Evolutionary conservation across 371 early-diverging fungal genomes (phyloP).

Genomic region (Phascolomyces articulosus): DNA sequence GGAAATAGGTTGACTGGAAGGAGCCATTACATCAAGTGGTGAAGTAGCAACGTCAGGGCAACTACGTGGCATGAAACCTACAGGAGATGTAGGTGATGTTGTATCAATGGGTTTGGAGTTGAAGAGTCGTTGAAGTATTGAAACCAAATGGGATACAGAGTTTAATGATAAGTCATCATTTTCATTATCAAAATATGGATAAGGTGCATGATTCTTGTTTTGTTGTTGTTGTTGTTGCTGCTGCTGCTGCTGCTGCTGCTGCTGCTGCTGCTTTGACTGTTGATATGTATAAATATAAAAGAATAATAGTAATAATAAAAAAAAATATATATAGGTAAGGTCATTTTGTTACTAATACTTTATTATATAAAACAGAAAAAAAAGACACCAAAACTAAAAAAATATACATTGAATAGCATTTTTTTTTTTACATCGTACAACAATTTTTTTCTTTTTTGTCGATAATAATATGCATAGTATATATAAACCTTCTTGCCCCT

Average conservation of each 20-base stretch:
- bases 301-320: too few relatives aligned
- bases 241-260: neutral
- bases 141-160: neutral
- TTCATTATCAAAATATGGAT: conserved; percentile 15
- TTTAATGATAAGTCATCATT: neutral
- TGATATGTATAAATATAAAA: neutral
- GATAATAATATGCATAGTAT: too few relatives aligned
- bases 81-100: conserved; percentile 8
- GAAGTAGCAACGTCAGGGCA: conserved; percentile 11
- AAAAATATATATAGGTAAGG: too few relatives aligned
- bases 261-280: neutral
- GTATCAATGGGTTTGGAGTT: neutral
- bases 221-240: neutral
- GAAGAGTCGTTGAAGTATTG: conserved; percentile 1
- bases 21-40: conserved; percentile 20
- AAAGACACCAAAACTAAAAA: too few relatives aligned
- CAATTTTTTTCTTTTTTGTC: too few relatives aligned
- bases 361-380: too few relatives aligned
- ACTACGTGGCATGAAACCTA: conserved; percentile 28
- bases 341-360: too few relatives aligned
- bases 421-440: too few relatives aligned
- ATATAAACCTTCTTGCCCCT: neutral
- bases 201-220: conserved; percentile 5
- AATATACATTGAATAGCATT: too few relatives aligned
- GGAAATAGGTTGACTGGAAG: conserved; percentile 12